These are phyloP conservation scores for Cylindrotheca fusiformis DNA, from an alignment of 108 stramenopile species.

Conservation along the genomic window DNA sequence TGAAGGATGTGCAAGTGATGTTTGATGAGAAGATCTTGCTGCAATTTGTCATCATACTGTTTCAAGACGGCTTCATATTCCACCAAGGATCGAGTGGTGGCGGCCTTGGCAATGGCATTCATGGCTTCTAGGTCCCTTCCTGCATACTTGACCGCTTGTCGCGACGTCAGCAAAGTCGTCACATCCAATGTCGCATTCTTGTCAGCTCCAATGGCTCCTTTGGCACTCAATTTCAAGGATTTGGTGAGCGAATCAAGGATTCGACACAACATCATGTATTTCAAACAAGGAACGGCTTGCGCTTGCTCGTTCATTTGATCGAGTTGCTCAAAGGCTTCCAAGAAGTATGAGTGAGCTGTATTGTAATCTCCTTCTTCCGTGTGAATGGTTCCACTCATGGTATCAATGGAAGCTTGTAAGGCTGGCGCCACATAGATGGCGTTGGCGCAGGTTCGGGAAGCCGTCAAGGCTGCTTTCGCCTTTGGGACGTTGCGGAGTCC, in stretches of 20 bases:
- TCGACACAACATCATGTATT: slow-evolving; percentile 98
- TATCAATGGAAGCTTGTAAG: slow-evolving; percentile 94
- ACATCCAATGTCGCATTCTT: slow-evolving; percentile 65
- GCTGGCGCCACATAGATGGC: slow-evolving; percentile 88
- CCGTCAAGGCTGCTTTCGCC: slow-evolving; percentile 98
- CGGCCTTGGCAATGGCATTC: slow-evolving; percentile 91
- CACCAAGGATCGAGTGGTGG: slow-evolving; percentile 83
- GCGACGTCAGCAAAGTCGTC: slow-evolving; percentile 78
- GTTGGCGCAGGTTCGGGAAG: slow-evolving; percentile 94
- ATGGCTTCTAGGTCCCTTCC: slow-evolving; percentile 95
- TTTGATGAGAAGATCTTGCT: slow-evolving; percentile 89
- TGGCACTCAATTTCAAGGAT: slow-evolving; percentile 68
- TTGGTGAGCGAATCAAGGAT: slow-evolving; percentile 85
- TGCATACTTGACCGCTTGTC: slow-evolving; percentile 94
- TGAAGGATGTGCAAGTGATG: slow-evolving; percentile 95
- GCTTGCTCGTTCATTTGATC: slow-evolving; percentile 82
- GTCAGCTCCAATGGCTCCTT: slow-evolving; percentile 57
- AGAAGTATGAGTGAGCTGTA: slow-evolving; percentile 98
- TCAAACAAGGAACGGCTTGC: slow-evolving; percentile 75
- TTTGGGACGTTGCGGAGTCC: slow-evolving; percentile 95
- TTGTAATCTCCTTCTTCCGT: slow-evolving; percentile 98
- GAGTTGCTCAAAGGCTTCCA: slow-evolving; percentile 98
- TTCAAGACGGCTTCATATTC: slow-evolving; percentile 83
- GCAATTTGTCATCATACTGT: slow-evolving; percentile 66
- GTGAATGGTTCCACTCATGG: slow-evolving; percentile 96